Conservation (phyloP, 768 basidiomycete species). For the Ramaria sp. region DNA sequence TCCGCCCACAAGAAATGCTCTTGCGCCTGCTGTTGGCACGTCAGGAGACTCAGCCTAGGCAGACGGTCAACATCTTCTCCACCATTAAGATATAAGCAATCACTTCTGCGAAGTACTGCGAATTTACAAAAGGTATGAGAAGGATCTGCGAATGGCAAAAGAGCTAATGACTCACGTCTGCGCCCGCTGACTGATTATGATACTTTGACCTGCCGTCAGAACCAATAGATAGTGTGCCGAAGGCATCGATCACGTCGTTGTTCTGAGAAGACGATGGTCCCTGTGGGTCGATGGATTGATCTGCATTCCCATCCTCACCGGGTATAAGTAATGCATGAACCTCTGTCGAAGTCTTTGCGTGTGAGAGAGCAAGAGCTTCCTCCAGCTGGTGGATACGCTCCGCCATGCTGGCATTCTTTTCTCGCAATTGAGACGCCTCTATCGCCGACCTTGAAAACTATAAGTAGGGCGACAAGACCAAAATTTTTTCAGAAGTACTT, state of each 20-base stretch:
- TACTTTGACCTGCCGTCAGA: constrained; percentile 66
- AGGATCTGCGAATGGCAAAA: neutral
- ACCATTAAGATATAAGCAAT: neutral
- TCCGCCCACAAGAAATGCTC: neutral
- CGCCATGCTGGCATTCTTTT: constrained; percentile 6
- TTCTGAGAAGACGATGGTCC: constrained; percentile 20
- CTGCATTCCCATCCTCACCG: neutral
- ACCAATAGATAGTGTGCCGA: constrained; percentile 68
- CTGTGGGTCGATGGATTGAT: neutral
- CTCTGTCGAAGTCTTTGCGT: constrained; percentile 6
- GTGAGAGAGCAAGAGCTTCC: constrained; percentile 2
- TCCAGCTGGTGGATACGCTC: constrained; percentile 6
- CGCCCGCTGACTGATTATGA: constrained; percentile 8
- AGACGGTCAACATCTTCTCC: neutral
- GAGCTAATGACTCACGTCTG: neutral
- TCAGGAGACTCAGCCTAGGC: constrained; percentile 1
- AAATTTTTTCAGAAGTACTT: constrained; percentile 1
- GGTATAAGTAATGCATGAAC: neutral
- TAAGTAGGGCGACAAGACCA: neutral
- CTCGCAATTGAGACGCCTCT: constrained; percentile 6
- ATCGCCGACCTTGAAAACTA: neutral
- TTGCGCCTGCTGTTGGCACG: constrained; percentile 3
- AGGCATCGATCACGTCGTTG: constrained; percentile 67
- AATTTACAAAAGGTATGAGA: neutral
- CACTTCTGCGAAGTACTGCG: constrained; percentile 5